phyloP scores from a whole-genome alignment of 1,284 basidiomycete genomes.

The Ceratobasidium papillatum region DNA sequence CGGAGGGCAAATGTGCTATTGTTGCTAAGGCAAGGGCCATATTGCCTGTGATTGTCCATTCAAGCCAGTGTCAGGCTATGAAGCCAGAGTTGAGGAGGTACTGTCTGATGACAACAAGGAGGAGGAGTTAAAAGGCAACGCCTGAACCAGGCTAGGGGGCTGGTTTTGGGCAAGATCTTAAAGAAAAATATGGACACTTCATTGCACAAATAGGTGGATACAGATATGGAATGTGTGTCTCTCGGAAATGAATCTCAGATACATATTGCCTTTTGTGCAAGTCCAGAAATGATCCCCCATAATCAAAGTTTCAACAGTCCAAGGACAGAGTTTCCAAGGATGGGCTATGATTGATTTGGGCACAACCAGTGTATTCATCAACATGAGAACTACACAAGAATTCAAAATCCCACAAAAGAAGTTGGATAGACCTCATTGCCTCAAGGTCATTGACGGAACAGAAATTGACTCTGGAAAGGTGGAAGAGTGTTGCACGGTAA shows the following conservation, averaged over 20 bases:
- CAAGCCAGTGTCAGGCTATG: background rate
- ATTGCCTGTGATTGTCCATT: background rate
- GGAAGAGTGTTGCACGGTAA: background rate
- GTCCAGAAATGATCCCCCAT: no score
- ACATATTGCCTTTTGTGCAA: no score
- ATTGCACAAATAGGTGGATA: background rate
- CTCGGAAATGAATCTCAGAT: no score
- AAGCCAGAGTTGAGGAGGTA: background rate
- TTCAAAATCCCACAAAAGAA: background rate
- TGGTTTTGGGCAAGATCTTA: conserved; percentile 3
- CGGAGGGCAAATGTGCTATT: background rate
- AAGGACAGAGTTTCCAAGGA: background rate
- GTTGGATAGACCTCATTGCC: background rate
- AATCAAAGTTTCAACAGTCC: no score
- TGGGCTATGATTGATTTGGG: conserved; percentile 2
- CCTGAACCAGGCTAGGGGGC: background rate
- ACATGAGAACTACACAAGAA: background rate
- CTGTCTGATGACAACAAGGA: background rate
- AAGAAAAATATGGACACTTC: background rate
- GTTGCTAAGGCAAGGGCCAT: background rate
- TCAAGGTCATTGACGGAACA: conserved; percentile 1
- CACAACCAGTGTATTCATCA: background rate
- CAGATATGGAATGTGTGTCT: background rate
- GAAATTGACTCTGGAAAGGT: background rate
- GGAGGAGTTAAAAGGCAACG: no score